Evolutionary conservation across 306 rosid species (phyloP).

Genomic region (Rosa lucieae): DNA sequence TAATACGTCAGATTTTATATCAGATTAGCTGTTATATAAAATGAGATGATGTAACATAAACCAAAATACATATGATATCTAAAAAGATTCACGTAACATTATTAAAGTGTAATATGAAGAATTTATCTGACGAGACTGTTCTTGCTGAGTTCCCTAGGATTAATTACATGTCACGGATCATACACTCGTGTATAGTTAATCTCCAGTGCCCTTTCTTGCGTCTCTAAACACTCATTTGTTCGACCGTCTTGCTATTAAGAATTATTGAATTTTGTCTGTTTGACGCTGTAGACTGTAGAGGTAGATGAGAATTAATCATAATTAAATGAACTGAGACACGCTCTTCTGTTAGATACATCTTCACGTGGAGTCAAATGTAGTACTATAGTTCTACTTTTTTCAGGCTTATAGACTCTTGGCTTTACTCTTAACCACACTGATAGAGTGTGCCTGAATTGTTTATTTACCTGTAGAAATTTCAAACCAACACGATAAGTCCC

Average conservation of each 20-base stretch:
- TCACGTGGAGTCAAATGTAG: slow-evolving; percentile 27
- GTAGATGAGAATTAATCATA: not conserved
- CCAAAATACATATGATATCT: too few species aligned
- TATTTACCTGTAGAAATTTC: not conserved
- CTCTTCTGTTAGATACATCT: not conserved
- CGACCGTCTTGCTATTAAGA: not conserved
- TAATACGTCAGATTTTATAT: too few species aligned
- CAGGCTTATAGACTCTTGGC: not conserved
- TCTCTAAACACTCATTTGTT: not conserved
- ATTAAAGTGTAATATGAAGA: too few species aligned
- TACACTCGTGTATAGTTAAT: not conserved
- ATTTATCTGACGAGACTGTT: too few species aligned
- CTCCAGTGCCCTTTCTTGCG: not conserved
- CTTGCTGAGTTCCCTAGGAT: too few species aligned
- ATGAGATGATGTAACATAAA: too few species aligned
- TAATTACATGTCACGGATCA: not conserved
- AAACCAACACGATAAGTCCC: not conserved
- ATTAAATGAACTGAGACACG: slow-evolving; percentile 11
- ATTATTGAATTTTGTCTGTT: not conserved
- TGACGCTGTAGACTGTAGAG: not conserved
- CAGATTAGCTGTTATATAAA: too few species aligned
- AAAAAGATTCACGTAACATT: too few species aligned
- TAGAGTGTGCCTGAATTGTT: not conserved
- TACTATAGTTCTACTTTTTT: not conserved
- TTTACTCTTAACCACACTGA: not conserved